Percentiles rank a stretch among this genome's conserved stretches.
Conservation (phyloP, 495 filamentous ascomycete species). For the Aspergillus cavernicola region DNA sequence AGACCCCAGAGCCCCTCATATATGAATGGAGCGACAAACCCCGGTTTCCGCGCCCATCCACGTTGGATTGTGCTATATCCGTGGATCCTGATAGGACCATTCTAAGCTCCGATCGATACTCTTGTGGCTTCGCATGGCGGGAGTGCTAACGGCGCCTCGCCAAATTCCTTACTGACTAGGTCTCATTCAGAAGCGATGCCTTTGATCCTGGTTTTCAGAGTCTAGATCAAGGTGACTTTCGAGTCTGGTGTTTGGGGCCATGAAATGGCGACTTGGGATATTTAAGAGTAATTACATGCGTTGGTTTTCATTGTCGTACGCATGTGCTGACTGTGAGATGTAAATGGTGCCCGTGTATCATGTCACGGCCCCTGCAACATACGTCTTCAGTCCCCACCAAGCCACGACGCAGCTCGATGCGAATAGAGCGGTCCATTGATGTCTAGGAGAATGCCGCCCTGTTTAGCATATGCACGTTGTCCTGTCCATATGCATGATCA, state of each 20-base stretch:
- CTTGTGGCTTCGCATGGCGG: slow-evolving; percentile 1
- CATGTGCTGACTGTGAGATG: not conserved
- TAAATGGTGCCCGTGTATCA: not conserved
- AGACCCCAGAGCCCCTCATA: not conserved
- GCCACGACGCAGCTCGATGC: not conserved
- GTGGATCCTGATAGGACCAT: not conserved
- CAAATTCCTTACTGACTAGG: not conserved
- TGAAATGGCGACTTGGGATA: not conserved
- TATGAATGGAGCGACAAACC: not conserved
- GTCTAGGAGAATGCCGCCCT: too few species aligned
- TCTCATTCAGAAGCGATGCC: not conserved
- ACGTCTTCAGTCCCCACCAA: not conserved
- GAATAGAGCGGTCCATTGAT: not conserved
- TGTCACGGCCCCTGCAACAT: not conserved
- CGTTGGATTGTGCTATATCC: not conserved
- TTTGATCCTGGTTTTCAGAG: not conserved
- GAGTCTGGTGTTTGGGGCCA: not conserved
- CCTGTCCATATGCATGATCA: slow-evolving; percentile 1
- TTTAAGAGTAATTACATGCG: not conserved
- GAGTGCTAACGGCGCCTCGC: not conserved
- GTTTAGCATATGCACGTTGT: not conserved
- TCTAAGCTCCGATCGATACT: not conserved
- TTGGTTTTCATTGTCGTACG: not conserved
- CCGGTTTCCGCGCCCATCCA: not conserved
- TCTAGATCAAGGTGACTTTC: not conserved